These are phyloP conservation scores for Boletus sp. DNA, from an alignment of 1,284 basidiomycete species.

Conservation along the genomic window DNA sequence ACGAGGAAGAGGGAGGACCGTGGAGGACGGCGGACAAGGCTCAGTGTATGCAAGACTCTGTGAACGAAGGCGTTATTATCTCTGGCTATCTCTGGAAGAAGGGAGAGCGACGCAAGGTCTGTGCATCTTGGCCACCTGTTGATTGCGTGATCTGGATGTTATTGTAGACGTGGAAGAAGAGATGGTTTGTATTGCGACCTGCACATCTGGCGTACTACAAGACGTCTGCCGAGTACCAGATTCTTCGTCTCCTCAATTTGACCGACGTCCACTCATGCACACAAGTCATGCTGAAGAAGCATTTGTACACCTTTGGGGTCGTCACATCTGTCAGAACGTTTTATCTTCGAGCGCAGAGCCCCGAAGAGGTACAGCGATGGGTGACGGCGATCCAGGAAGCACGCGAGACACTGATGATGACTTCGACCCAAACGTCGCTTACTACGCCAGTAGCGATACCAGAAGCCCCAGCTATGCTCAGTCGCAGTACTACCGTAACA, in stretches of 20 bases:
- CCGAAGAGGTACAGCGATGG: constrained; percentile 80
- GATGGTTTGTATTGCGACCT: constrained; percentile 94
- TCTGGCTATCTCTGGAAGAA: constrained; percentile 93
- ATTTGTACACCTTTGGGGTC: constrained; percentile 87
- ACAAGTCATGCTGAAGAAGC: constrained; percentile 84
- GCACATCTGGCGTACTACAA: constrained; percentile 97
- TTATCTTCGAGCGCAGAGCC: constrained; percentile 80
- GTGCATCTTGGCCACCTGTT: constrained; percentile 23
- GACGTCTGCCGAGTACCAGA: constrained; percentile 87
- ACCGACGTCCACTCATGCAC: constrained; percentile 89
- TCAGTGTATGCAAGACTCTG: constrained; percentile 40
- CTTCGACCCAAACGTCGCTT: constrained; percentile 54
- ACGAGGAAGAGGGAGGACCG: constrained; percentile 61
- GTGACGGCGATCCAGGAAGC: constrained; percentile 79
- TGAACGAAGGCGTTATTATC: constrained; percentile 78
- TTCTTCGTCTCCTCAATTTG: constrained; percentile 87
- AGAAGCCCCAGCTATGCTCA: constrained; percentile 34
- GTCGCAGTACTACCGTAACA: constrained; percentile 36
- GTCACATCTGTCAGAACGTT: constrained; percentile 91
- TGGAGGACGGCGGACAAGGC: constrained; percentile 52
- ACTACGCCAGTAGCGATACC: constrained; percentile 48
- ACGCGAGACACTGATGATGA: constrained; percentile 58
- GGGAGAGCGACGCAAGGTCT: constrained; percentile 92
- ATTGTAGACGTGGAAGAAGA: constrained; percentile 91
- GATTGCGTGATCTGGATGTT: constrained; percentile 13